A percentile compares a stretch with the other conserved stretches of the same genome.
phyloP scores from a whole-genome alignment of 225 moss, liverwort and hornwort genomes.

The Bryoerythrophyllum caledonicum region DNA sequence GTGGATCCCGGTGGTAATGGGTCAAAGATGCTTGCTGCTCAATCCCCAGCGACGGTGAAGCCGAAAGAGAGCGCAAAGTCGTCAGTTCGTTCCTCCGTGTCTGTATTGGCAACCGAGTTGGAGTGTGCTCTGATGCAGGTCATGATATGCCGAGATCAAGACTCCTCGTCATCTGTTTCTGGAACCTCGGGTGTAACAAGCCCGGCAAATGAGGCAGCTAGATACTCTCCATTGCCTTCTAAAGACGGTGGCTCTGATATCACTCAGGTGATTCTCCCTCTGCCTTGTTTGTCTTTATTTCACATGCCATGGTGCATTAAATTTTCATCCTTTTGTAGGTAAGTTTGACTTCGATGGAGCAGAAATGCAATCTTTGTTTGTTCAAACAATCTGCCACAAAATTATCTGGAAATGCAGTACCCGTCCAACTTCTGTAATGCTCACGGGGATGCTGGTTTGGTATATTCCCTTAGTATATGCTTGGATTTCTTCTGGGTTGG shows the following conservation, averaged over 20 bases:
- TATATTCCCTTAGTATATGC: not conserved
- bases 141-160: conserved; percentile 66
- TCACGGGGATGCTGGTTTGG: conserved; percentile 2
- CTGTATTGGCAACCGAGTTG: conserved; percentile 87
- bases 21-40: conserved; percentile 26
- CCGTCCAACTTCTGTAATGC: not conserved
- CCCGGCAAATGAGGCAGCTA: conserved; percentile 49
- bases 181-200: conserved; percentile 49
- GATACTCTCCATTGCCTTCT: conserved; percentile 41
- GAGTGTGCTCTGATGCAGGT: conserved; percentile 89
- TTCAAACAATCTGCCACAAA: not conserved
- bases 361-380: conserved; percentile 9
- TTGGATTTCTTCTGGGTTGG: not conserved
- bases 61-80: conserved; percentile 23
- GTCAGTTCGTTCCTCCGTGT: conserved; percentile 44
- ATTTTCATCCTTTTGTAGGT: not conserved
- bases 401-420: not conserved
- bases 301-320: not conserved
- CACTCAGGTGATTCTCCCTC: conserved; percentile 49
- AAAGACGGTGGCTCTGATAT: conserved; percentile 71
- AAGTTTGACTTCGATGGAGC: not conserved
- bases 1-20: conserved; percentile 46
- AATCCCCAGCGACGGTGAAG: conserved; percentile 31
- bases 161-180: conserved; percentile 42
- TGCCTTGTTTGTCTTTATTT: not conserved